Percentiles rank a stretch among this genome's conserved stretches.
Conservation (phyloP, 129 eudicot genomes). For the Helianthus annuus region HanXRQr2.0-SUNRISE NC_035439.2:118061061-118061560, state of each 20-base stretch:
- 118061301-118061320: conserved; percentile 94
- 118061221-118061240: not conserved
- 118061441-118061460: conserved; percentile 6
- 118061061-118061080: too few species aligned
- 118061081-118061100: not conserved
- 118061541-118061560: conserved; percentile 96
- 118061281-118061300: conserved; percentile 45
- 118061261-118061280: not conserved
- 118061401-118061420: not conserved
- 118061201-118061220: not conserved
- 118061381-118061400: conserved; percentile 10
- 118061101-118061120: not conserved
- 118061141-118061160: conserved; percentile 90
- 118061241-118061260: not conserved
- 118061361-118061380: conserved; percentile 50
- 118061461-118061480: not conserved
- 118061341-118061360: conserved; percentile 96
- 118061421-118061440: not conserved
- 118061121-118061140: conserved; percentile 13
- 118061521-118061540: conserved; percentile 61
- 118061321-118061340: conserved; percentile 82
- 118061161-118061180: conserved; percentile 72
- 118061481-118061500: not conserved
- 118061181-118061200: conserved; percentile 64
- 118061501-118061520: too few species aligned